These are phyloP conservation scores for Kodamaea fukazawae DNA, from an alignment of 805 yeast species.

Conservation along the genomic window DNA sequence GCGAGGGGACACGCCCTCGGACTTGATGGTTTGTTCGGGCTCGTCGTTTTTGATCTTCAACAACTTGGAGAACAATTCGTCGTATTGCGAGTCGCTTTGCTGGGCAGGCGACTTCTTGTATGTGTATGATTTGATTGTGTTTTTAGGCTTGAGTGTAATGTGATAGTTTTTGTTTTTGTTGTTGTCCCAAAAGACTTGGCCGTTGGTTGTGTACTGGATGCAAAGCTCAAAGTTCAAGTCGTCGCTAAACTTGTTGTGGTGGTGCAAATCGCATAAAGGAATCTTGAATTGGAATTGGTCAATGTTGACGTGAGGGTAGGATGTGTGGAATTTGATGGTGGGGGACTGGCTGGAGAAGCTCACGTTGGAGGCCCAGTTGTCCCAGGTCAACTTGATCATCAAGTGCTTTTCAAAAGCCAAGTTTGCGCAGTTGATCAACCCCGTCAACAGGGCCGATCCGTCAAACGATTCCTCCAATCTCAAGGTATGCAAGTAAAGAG, in stretches of 20 bases:
- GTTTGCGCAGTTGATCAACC: slow-evolving; percentile 20
- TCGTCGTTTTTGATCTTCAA: slow-evolving; percentile 14
- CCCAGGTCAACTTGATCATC: slow-evolving; percentile 46
- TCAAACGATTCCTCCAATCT: slow-evolving; percentile 5
- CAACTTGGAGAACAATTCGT: slow-evolving; percentile 22
- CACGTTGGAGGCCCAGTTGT: slow-evolving; percentile 45
- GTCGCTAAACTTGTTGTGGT: slow-evolving; percentile 10
- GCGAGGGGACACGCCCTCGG: slow-evolving; percentile 1
- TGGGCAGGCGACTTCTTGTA: slow-evolving; percentile 5
- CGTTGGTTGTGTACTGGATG: slow-evolving; percentile 30
- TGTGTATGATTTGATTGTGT: slow-evolving; percentile 8
- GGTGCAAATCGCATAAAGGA: slow-evolving; percentile 25
- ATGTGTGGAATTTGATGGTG: slow-evolving; percentile 17
- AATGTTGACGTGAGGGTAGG: slow-evolving; percentile 24
- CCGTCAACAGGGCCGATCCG: slow-evolving; percentile 3
- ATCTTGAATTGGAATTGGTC: slow-evolving; percentile 53
- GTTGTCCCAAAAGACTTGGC: slow-evolving; percentile 38
- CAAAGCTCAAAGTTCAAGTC: slow-evolving; percentile 33
- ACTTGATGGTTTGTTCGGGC: neutral
- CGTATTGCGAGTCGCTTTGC: slow-evolving; percentile 16
- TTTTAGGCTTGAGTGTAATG: slow-evolving; percentile 27
- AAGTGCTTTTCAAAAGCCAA: slow-evolving; percentile 36
- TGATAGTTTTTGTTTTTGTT: slow-evolving; percentile 34
- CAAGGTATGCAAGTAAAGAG: slow-evolving; percentile 10
- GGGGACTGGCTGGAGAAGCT: slow-evolving; percentile 15